Conservation (phyloP, 2,329 filamentous ascomycete genomes). For the Hymenoscyphus fructigenus region DNA sequence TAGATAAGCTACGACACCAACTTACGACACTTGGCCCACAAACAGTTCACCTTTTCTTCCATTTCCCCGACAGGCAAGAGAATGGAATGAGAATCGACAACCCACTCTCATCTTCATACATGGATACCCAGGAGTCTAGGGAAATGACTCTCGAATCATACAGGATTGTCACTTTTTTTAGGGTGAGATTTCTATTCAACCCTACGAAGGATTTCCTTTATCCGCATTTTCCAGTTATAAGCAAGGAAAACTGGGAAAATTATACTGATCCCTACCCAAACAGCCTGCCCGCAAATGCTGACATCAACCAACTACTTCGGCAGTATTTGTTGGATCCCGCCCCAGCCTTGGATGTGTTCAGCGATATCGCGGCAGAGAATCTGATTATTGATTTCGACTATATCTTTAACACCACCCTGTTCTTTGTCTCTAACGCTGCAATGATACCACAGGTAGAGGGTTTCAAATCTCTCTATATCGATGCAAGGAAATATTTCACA, state of each 20-base stretch:
- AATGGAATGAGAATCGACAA: background rate
- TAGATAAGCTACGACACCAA: background rate
- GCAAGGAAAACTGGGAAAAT: background rate
- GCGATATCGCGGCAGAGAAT: background rate
- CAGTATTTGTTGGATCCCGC: background rate
- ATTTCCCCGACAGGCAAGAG: background rate
- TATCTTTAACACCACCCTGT: background rate
- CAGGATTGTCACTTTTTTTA: background rate
- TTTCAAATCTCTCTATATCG: constrained; percentile 1
- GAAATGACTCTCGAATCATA: background rate
- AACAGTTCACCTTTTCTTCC: background rate
- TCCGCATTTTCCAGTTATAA: background rate
- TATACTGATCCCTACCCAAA: background rate
- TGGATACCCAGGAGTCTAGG: background rate
- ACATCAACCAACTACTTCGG: background rate
- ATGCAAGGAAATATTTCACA: background rate
- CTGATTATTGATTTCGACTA: background rate
- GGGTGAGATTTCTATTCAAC: background rate
- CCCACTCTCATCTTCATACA: background rate
- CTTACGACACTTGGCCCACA: background rate
- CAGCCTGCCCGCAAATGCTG: background rate
- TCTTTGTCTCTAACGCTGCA: background rate
- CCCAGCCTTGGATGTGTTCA: background rate
- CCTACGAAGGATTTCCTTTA: constrained; percentile 2
- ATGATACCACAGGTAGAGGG: background rate